A percentile compares a stretch with the other conserved stretches of the same genome.
Conservation (phyloP, 257 asterid genomes). For the Sherardia arvensis region DNA sequence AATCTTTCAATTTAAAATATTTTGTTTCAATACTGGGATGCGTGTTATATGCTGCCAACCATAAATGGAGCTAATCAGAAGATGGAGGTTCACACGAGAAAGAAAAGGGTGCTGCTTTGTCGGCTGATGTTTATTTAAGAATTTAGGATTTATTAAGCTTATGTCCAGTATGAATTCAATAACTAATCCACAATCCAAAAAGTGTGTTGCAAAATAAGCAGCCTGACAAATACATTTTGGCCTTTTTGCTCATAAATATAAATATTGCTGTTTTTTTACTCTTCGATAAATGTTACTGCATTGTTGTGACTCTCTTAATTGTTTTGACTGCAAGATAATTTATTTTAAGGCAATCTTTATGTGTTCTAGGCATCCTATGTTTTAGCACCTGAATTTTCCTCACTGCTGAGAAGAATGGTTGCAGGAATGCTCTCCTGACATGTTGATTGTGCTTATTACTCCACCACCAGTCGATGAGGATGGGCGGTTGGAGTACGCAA, state of each 20-base stretch:
- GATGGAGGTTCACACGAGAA: neutral
- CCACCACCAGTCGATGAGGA: slow-evolving; percentile 80
- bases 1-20: neutral
- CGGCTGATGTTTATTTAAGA: neutral
- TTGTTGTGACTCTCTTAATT: neutral
- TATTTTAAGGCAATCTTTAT: neutral
- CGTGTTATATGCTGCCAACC: neutral
- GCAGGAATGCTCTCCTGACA: slow-evolving; percentile 51
- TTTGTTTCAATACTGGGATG: neutral
- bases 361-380: neutral
- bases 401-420: slow-evolving; percentile 13
- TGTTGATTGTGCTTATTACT: slow-evolving; percentile 64
- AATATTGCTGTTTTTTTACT: neutral
- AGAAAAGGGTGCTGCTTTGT: neutral
- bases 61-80: neutral
- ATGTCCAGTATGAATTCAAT: neutral
- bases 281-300: neutral
- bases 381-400: neutral
- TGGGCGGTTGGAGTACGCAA: slow-evolving; percentile 67
- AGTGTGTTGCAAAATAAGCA: neutral
- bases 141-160: neutral
- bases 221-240: neutral
- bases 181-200: neutral
- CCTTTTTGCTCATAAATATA: neutral
- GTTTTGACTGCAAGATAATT: neutral